Percentiles rank a stretch among this genome's conserved stretches.
Conservation (phyloP, 176 grass and related monocot genomes). For the Carex littledalei region DNA sequence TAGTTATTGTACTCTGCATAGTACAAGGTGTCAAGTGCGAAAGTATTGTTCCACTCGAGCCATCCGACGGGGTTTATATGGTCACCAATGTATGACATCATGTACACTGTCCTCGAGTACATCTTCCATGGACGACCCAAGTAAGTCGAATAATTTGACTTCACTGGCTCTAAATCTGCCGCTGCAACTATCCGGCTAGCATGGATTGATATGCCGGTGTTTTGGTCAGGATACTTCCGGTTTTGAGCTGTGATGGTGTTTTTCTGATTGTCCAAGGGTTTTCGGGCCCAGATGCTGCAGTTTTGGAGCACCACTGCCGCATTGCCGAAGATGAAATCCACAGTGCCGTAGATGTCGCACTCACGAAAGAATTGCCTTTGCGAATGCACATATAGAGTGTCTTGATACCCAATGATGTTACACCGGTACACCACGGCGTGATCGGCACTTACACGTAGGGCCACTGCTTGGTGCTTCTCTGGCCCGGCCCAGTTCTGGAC, state of each 20-base stretch:
- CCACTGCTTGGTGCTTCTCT: conserved; percentile 52
- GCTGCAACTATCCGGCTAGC: conserved; percentile 31
- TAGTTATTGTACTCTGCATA: conserved; percentile 65
- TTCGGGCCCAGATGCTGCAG: conserved; percentile 41
- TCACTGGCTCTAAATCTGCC: conserved; percentile 9
- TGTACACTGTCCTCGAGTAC: conserved; percentile 50
- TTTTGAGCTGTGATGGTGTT: conserved; percentile 58
- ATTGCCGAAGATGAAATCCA: conserved; percentile 62
- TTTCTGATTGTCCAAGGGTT: conserved; percentile 36
- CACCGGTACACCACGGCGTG: conserved; percentile 51
- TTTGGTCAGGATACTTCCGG: conserved; percentile 35
- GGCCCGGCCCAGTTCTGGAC: conserved; percentile 59
- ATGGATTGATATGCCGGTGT: conserved; percentile 56
- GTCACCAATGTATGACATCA: conserved; percentile 40
- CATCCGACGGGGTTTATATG: conserved; percentile 45
- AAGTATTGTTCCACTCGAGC: conserved; percentile 52
- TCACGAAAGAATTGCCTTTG: conserved; percentile 51
- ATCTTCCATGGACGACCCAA: conserved; percentile 55
- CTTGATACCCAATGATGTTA: conserved; percentile 47
- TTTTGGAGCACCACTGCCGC: conserved; percentile 64
- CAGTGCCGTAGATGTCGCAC: conserved; percentile 53
- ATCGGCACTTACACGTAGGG: conserved; percentile 43
- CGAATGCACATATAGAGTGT: conserved; percentile 47
- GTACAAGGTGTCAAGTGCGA: conserved; percentile 46
- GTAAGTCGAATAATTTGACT: conserved; percentile 33